Evolutionary conservation across 1,284 basidiomycete species (phyloP), one percentile per base, ranked within the genome.

Genomic region (Gomphus bonarii): DNA sequence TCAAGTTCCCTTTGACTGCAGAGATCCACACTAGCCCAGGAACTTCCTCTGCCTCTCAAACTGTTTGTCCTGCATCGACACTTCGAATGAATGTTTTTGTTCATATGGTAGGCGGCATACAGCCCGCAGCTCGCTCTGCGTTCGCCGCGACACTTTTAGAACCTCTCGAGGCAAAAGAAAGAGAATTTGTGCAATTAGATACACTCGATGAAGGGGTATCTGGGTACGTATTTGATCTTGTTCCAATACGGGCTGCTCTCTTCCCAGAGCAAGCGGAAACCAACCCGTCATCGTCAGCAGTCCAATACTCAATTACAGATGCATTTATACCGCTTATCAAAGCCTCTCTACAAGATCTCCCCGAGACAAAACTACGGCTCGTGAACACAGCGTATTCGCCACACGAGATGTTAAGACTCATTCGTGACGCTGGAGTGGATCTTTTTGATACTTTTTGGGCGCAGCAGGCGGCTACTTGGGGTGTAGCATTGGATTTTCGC

Each of bases 381-480:
- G 74, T 78, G 36, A 80, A 82, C 44, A 80, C 79, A 0, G 67
- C 75, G 0, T 64, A 64, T 0, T 83, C 84, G 0, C 90, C 90
- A 1, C 89, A 91, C 60, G 84, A 88, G 56, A 79, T 89, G 25
- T 77, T 92, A 2, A 69, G 68, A 7, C 75, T 90, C 25, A 75
- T 91, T 30, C 69, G 71, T 2, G 73, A 79, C 48, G 73, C 84
- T 3, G 89, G 90, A 0, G 66, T 88, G 12, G 90, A 92, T 64
- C 62, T 91, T 0, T 84, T 91, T 60, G 88, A 90, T 63, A 76
- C 78, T 0, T 73, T 73, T 11, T 91, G 85, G 82, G 86, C 81
- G 0, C 79, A 84, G 62, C 67, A 75, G 11, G 79, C 81, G 1
- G 84, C 84, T 6, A 73, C 81, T 58, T 65, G 80, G 18, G 89